These are phyloP conservation scores for Dryas alaskensis DNA, from an alignment of 306 rosid species.

Conservation along the genomic window DNA sequence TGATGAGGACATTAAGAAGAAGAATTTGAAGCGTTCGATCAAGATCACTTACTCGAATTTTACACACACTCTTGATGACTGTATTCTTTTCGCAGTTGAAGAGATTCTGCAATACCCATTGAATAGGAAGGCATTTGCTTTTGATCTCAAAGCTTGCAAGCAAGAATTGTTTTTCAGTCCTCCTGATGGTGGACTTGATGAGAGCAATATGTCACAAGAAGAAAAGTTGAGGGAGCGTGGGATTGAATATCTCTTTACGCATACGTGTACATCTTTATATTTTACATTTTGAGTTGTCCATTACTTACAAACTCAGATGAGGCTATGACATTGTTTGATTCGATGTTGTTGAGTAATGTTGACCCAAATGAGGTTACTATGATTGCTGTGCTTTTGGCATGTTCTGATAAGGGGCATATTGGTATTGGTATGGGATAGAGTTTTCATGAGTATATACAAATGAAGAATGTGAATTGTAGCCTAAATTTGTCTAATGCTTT, in stretches of 20 bases:
- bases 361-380: constrained; percentile 77
- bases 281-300: too few species aligned
- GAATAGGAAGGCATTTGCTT: constrained; percentile 65
- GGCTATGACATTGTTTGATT: constrained; percentile 51
- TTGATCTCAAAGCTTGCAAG: constrained; percentile 50
- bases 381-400: constrained; percentile 52
- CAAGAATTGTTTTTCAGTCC: constrained; percentile 76
- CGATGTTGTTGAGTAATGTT: constrained; percentile 49
- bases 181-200: constrained; percentile 88
- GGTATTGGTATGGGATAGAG: constrained; percentile 42
- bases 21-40: constrained; percentile 56
- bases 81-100: constrained; percentile 64
- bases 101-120: constrained; percentile 86
- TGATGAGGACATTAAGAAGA: constrained; percentile 53
- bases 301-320: constrained; percentile 16
- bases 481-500: constrained; percentile 55
- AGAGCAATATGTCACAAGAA: constrained; percentile 78
- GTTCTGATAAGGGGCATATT: constrained; percentile 38
- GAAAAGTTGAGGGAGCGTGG: constrained; percentile 61
- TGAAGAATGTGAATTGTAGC: constrained; percentile 27
- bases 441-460: constrained; percentile 37
- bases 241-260: too few species aligned
- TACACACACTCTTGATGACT: constrained; percentile 45
- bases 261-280: too few species aligned
- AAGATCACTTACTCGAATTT: constrained; percentile 41